Evolutionary conservation across 2,329 filamentous ascomycete genomes (phyloP), one percentile per base, ranked within the genome.

Genomic region (Colletotrichum orbiculare): DNA sequence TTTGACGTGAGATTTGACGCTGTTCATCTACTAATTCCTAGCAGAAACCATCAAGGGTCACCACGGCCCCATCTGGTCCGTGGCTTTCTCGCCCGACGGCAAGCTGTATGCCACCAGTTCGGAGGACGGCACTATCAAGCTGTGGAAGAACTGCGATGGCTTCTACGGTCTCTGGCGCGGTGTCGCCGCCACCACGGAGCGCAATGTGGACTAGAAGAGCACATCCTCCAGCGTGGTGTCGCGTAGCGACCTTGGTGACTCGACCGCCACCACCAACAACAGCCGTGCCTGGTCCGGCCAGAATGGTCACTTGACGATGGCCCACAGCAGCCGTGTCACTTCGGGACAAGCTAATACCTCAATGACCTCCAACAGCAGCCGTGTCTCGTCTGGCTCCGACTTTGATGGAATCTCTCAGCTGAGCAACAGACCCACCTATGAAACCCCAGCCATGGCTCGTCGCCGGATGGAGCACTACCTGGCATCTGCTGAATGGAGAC

Each of bases 21-120:
- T 33, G 25, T 5, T 25, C 25, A 25, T 25, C 48, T 45, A 73
- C 64, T 68, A 48, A 60, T 41, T 38, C 17, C 52, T 8, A 3
- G 9, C 67, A 91, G 96, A 98, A 76, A 91, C 95, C 11, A 93
- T 97, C 81, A 97, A 97, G 79, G 96, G 96, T 33, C 96, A 99
- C 71, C 96, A 99, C 73, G 96, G 96, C 2, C 95, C 95, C 1
- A 96, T 99, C 67, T 99, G 96, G 96, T 97, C 94, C 6, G 89
- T 96, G 65, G 91, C 91, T 61, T 99, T 97, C 78, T 96, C 94
- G 0, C 96, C 96, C 0, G 96, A 99, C 73, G 94, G 94, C 50
- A 97, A 97, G 75, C 82, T 99, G 8, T 99, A 98, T 75, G 96
- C 94, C 2, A 99, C 96, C 2, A 96, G 93, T 37, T 97, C 94